These are phyloP conservation scores for Leccinum subgranulosum DNA, from an alignment of 768 basidiomycete genomes.

Conservation along the genomic window DNA sequence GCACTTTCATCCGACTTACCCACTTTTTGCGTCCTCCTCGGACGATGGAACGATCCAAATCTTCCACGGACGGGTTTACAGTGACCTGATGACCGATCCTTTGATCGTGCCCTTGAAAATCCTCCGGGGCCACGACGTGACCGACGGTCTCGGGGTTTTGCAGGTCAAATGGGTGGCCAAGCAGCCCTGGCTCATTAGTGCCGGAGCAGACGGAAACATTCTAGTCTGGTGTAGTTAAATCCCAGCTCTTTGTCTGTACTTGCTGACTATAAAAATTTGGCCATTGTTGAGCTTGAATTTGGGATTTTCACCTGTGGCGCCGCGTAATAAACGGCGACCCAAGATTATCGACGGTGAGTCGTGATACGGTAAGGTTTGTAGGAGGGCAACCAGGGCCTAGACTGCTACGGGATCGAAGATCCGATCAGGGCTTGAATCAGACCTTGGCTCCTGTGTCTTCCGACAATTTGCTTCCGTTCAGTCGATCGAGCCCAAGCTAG, in stretches of 20 bases:
- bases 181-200: constrained; percentile 91
- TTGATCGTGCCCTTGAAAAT: constrained; percentile 98
- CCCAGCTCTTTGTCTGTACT: constrained; percentile 29
- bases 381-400: constrained; percentile 5
- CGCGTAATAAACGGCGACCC: constrained; percentile 14
- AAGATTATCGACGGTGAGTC: constrained; percentile 9
- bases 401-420: background rate
- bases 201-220: constrained; percentile 89
- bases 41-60: constrained; percentile 97
- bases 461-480: constrained; percentile 12
- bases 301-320: constrained; percentile 13
- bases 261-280: constrained; percentile 22
- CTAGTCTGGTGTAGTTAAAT: constrained; percentile 81
- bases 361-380: constrained; percentile 2
- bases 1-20: constrained; percentile 91
- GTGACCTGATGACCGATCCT: constrained; percentile 95
- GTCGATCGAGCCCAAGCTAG: background rate
- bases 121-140: constrained; percentile 83
- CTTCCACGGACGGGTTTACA: constrained; percentile 94
- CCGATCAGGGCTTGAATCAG: background rate
- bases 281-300: constrained; percentile 24
- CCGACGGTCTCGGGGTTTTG: constrained; percentile 86
- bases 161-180: constrained; percentile 85
- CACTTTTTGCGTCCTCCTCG: constrained; percentile 93
- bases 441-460: background rate